Conservation (phyloP, 257 asterid genomes). For the Lycium barbarum region DNA sequence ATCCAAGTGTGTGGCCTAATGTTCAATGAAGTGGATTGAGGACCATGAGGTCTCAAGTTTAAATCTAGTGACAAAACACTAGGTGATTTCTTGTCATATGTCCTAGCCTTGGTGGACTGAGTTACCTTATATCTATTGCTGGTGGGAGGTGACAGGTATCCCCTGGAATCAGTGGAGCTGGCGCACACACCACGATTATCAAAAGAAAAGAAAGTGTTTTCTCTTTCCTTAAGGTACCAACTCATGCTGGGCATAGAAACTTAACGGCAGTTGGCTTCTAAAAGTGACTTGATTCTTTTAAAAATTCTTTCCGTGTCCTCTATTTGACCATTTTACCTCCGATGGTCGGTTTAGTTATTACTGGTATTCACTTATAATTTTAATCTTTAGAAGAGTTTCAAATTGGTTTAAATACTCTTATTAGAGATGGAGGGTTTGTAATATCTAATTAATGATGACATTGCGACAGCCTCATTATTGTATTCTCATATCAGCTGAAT, state of each 20-base stretch:
- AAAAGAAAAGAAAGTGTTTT: no score
- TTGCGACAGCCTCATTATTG: background rate
- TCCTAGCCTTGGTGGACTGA: no score
- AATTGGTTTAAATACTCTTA: background rate
- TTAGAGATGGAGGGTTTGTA: background rate
- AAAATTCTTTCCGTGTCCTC: background rate
- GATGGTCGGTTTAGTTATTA: background rate
- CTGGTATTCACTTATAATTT: background rate
- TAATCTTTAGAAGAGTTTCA: background rate
- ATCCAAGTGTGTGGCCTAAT: no score
- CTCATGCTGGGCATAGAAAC: background rate
- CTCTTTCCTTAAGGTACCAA: background rate
- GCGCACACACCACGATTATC: no score
- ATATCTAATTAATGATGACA: background rate
- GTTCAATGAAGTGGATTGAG: no score
- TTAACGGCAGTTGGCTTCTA: constrained; percentile 18
- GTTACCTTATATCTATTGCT: no score
- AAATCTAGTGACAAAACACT: no score
- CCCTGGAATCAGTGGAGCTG: no score
- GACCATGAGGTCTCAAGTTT: no score
- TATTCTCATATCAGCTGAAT: background rate
- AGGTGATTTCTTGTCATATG: no score
- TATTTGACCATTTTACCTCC: background rate
- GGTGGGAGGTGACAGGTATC: no score
- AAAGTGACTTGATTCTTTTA: background rate